Percentiles rank a stretch among this genome's conserved stretches.
Evolutionary conservation across 257 asterid species (phyloP).

Genomic region (Jacaranda copaia): DNA sequence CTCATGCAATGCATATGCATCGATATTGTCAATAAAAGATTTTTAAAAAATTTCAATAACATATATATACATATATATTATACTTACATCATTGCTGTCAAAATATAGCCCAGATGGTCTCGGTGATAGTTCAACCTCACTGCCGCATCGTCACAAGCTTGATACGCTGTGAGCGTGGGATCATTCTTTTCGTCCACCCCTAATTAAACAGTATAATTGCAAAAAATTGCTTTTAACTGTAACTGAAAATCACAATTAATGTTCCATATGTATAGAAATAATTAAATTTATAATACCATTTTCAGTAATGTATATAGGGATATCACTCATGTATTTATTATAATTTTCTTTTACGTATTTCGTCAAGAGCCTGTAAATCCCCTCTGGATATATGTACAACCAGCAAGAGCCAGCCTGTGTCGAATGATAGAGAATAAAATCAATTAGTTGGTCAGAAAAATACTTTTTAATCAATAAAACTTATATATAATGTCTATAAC

Average conservation of each 20-base stretch:
- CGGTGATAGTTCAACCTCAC: constrained; percentile 20
- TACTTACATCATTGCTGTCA: constrained; percentile 43
- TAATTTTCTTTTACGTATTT: not conserved
- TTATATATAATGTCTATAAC: too few relatives aligned
- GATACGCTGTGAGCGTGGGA: too few relatives aligned
- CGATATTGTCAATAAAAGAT: too few relatives aligned
- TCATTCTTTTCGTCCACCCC: constrained; percentile 7
- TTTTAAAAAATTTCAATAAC: too few relatives aligned
- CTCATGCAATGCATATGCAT: too few relatives aligned
- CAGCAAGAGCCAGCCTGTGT: too few relatives aligned
- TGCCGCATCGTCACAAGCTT: not conserved
- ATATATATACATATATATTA: not conserved
- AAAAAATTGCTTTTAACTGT: not conserved
- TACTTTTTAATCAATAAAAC: too few relatives aligned
- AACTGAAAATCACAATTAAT: too few relatives aligned
- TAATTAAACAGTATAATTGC: not conserved
- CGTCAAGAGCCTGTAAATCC: constrained; percentile 9
- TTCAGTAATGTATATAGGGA: constrained; percentile 36
- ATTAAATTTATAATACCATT: too few relatives aligned
- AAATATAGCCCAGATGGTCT: constrained; percentile 37
- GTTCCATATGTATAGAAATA: too few relatives aligned
- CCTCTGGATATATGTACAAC: constrained; percentile 16
- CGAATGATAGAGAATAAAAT: too few relatives aligned
- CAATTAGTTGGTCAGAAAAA: too few relatives aligned
- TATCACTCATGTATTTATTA: not conserved